A percentile compares a stretch with the other conserved stretches of the same genome.
These are phyloP conservation scores for Juncus inflexus DNA, from an alignment of 176 grass and related monocot genomes.

Conservation along the genomic window DNA sequence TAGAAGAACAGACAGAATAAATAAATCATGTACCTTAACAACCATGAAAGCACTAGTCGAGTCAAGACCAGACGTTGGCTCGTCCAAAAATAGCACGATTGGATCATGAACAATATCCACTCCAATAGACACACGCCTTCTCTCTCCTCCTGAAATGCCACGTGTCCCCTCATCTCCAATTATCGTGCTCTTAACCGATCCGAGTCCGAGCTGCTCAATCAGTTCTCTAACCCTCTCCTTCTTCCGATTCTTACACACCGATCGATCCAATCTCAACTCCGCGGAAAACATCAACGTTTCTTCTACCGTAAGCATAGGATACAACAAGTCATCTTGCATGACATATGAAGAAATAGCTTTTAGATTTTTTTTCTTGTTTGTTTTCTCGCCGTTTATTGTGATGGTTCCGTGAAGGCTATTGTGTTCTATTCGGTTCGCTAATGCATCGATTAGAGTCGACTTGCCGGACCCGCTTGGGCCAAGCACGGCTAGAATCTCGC, in stretches of 20 bases:
- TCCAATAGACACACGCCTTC: conserved; percentile 65
- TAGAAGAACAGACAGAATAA: too few species aligned
- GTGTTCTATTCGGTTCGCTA: conserved; percentile 49
- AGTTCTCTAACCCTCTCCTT: conserved; percentile 50
- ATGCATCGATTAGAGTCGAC: conserved; percentile 73
- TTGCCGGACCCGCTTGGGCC: conserved; percentile 78
- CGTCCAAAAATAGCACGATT: conserved; percentile 65
- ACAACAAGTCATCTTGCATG: conserved; percentile 82
- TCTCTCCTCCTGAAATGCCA: conserved; percentile 64
- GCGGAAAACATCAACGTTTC: conserved; percentile 81
- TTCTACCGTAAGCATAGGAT: conserved; percentile 81
- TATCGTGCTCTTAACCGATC: conserved; percentile 43
- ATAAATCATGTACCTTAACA: conserved; percentile 33
- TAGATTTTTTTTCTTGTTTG: conserved; percentile 44
- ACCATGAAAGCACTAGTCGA: conserved; percentile 84
- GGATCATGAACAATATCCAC: conserved; percentile 79
- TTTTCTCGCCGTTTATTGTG: conserved; percentile 39
- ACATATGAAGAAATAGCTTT: conserved; percentile 72
- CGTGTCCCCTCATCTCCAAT: conserved; percentile 65
- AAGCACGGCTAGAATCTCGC: conserved; percentile 59
- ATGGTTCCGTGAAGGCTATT: conserved; percentile 53
- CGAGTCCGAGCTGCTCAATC: conserved; percentile 73
- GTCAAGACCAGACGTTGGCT: conserved; percentile 65
- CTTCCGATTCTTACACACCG: conserved; percentile 42
- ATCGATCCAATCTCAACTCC: conserved; percentile 51